phyloP scores from a whole-genome alignment of 192 early-diverging fungal species.

The Geranomyces variabilis region DNA sequence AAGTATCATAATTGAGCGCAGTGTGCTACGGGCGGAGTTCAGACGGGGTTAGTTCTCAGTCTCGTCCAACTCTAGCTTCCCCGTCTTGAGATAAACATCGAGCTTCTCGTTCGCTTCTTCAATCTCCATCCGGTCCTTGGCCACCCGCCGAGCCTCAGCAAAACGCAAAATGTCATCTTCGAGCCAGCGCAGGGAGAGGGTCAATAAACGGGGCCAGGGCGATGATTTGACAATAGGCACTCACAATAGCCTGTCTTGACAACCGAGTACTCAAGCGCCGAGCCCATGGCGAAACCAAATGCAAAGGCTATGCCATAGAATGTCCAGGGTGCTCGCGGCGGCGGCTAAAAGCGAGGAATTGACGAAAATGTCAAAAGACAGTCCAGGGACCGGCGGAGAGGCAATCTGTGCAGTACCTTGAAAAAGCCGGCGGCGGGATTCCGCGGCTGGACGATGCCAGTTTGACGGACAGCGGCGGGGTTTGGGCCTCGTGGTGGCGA shows the following conservation, averaged over 20 bases:
- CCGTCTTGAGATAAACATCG: slow-evolving; percentile 8
- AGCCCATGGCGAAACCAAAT: slow-evolving; percentile 17
- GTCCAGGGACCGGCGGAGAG: too few relatives aligned
- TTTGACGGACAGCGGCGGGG: too few relatives aligned
- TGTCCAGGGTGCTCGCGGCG: slow-evolving; percentile 5
- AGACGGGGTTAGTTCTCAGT: too few relatives aligned
- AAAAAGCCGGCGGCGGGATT: slow-evolving; percentile 13
- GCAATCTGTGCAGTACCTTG: background rate
- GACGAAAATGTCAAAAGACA: background rate
- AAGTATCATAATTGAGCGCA: too few relatives aligned
- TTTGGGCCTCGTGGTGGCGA: too few relatives aligned
- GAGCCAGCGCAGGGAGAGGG: background rate
- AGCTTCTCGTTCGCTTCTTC: slow-evolving; percentile 9
- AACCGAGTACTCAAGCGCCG: slow-evolving; percentile 18
- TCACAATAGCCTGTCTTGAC: slow-evolving; percentile 22
- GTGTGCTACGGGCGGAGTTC: too few relatives aligned
- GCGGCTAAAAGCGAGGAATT: slow-evolving; percentile 6
- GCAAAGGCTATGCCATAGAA: slow-evolving; percentile 18
- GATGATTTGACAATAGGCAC: background rate
- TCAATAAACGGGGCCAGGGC: background rate
- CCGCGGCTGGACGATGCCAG: slow-evolving; percentile 1
- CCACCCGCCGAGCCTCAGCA: slow-evolving; percentile 21
- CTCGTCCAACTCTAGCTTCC: background rate
- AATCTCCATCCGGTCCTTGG: slow-evolving; percentile 20
- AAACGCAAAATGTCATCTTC: slow-evolving; percentile 20